Evolutionary conservation across 1,284 basidiomycete species (phyloP), one percentile per base, ranked within the genome.

Genomic region (Phellinidium pouzarii): DNA sequence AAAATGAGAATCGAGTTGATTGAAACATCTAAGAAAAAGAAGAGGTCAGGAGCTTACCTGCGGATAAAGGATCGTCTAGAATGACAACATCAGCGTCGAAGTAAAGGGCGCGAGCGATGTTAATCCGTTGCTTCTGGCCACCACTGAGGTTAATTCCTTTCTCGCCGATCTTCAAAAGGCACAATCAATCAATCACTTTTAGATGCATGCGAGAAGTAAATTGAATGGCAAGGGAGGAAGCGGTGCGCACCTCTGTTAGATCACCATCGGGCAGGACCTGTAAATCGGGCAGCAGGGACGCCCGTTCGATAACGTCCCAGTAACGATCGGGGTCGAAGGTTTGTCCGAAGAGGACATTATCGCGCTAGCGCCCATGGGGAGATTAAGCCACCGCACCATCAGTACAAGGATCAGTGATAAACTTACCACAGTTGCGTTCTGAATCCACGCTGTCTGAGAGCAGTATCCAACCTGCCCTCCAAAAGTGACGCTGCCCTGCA

Each of bases 391-490:
- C 3, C n/a, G 2, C 31, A 8, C 31, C 3, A 8, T 34, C 2
- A 34, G 14, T n/a, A 40, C 20, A 22, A 29, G 26, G n/a, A 22
- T 6, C 2, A 65, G 47, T 23, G n/a, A 66, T 62, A 53, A 66
- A 60, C 79, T 59, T 49, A 85, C 82, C 58, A 92, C 60, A 2
- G 84, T 80, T 0, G 84, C 82, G 62, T 89, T 91, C 65, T 93
- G 91, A 50, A 95, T 94, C 91, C 92, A 95, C 1, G 91, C 86
- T 22, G 75, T 81, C 65, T 93, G 91, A 3, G 90, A 80, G 64
- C 88, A 92, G 68, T 93, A 94, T 0, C 80, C 84, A 1, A 93
- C 77, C 6, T 73, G 74, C 1, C 86, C 88, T 42, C 87, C 84
- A 60, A 85, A 80, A 0, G 67, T 68, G 27, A 86, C 77, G 2